phyloP scores from a whole-genome alignment of 2,329 filamentous ascomycete genomes.

The Fusarium sp. region DNA sequence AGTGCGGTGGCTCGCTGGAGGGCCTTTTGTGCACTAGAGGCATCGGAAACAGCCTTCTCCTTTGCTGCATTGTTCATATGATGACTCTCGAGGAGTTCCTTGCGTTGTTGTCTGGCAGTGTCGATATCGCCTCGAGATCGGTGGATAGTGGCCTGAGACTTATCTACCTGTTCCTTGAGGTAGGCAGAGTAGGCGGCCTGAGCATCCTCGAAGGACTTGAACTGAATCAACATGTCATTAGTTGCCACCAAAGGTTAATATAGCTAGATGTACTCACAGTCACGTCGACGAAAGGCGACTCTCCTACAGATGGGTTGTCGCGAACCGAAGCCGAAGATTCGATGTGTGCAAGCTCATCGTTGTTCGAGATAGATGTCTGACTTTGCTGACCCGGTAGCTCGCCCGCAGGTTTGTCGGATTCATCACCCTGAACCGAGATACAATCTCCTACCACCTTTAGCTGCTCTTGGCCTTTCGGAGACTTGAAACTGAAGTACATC shows the following conservation, averaged over 20 bases:
- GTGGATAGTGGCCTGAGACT: neutral
- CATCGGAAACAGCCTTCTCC: neutral
- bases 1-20: neutral
- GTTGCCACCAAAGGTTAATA: accelerated
- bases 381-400: neutral
- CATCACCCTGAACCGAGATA: slow-evolving; percentile 1
- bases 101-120: neutral
- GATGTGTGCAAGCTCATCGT: neutral
- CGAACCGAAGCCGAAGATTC: neutral
- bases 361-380: neutral
- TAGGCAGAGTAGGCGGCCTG: neutral
- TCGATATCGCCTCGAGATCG: neutral
- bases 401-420: neutral
- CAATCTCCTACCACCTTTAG: neutral
- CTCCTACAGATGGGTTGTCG: neutral
- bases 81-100: neutral
- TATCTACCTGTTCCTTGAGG: slow-evolving; percentile 1
- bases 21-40: neutral
- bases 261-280: neutral
- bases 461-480: neutral
- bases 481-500: neutral
- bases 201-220: neutral
- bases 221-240: neutral
- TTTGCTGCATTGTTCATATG: accelerated
- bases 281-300: neutral